Evolutionary conservation across 2,329 filamentous ascomycete genomes (phyloP).

Genomic region (Ophiosphaerella korrae): DNA sequence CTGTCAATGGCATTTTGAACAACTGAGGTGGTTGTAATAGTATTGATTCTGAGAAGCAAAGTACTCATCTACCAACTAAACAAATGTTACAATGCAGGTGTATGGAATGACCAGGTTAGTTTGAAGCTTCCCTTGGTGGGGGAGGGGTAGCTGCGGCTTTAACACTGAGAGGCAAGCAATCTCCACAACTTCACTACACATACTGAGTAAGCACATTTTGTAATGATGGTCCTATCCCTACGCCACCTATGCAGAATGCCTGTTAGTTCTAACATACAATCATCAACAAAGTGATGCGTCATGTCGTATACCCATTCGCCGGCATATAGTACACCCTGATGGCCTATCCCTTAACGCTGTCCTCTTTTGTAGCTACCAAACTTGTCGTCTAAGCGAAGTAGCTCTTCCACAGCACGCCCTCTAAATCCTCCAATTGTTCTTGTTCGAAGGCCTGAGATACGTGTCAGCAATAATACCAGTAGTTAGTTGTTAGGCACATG

Average conservation of each 20-base stretch:
- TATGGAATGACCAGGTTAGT: neutral
- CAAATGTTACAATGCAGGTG: neutral
- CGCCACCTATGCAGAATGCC: slow-evolving; percentile 3
- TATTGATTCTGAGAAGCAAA: neutral
- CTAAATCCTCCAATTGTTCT: slow-evolving; percentile 92
- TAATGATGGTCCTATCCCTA: slow-evolving; percentile 3
- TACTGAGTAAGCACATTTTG: slow-evolving; percentile 14
- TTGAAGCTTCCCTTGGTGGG: slow-evolving; percentile 18
- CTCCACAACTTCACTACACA: neutral
- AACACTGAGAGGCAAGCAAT: slow-evolving; percentile 1
- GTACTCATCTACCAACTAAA: neutral
- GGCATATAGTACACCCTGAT: slow-evolving; percentile 14
- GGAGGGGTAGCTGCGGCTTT: slow-evolving; percentile 23
- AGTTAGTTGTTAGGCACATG: neutral
- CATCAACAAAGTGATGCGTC: neutral
- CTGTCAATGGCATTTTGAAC: slow-evolving; percentile 61
- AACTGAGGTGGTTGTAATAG: neutral
- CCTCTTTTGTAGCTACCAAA: neutral
- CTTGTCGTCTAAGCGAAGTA: slow-evolving; percentile 77
- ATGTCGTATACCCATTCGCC: slow-evolving; percentile 1
- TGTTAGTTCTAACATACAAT: slow-evolving; percentile 6
- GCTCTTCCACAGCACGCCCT: slow-evolving; percentile 98
- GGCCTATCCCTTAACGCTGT: neutral
- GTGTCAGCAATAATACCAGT: slow-evolving; percentile 4
- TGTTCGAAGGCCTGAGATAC: slow-evolving; percentile 72